Base-by-base conservation (phyloP, 2,329 filamentous ascomycete genomes). In the Xylariales sp. region DNA sequence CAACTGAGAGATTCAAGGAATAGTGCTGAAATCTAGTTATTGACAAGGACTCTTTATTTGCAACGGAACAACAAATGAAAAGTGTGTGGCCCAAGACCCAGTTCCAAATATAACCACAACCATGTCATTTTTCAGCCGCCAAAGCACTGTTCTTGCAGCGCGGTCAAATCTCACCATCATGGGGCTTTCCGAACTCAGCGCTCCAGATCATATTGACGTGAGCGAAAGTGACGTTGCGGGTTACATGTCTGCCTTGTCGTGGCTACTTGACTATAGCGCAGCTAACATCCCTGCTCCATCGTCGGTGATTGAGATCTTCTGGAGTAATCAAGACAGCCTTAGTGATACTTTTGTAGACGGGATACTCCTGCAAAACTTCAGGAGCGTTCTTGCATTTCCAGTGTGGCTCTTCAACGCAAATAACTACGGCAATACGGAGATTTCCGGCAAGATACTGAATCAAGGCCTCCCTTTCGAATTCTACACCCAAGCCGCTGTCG, bases 371-470 rank as follows among this genome's bases (percentile, higher is more conserved):
- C 47, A 53, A 24, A 49, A 42, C 41, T 49, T 53, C 30, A 45
- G 49, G 19, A 47, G 47, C 31, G 41, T 53, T 15, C 38, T 51
- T 6, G 46, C 24, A 5, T 53, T 50, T 20, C 50, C 49, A 1
- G 43, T 48, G 32, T 53, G 50, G 49, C 39, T 53, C 16, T 53
- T 53, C 40, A 52, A 52, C 28, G 43, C 34, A 10, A 52, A 52
- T 33, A 53, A 52, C 28, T 51, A 33, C 27, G 51, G 45, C 4
- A 54, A 54, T 21, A 29, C 27, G 5, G 33, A 40, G 5, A 30
- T 48, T 1, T 10, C 29, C 14, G 4, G 21, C 6, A 37, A 49
- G 14, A 29, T 35, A 6, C 35, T 42, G 2, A 42, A 43, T n/a
- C 6, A 23, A 5, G 33, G 29, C 3, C 38, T 51, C 5, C 45